Base-by-base conservation (phyloP, 2,329 filamentous ascomycete genomes). In the Neofusicoccum umdonicola region DNA sequence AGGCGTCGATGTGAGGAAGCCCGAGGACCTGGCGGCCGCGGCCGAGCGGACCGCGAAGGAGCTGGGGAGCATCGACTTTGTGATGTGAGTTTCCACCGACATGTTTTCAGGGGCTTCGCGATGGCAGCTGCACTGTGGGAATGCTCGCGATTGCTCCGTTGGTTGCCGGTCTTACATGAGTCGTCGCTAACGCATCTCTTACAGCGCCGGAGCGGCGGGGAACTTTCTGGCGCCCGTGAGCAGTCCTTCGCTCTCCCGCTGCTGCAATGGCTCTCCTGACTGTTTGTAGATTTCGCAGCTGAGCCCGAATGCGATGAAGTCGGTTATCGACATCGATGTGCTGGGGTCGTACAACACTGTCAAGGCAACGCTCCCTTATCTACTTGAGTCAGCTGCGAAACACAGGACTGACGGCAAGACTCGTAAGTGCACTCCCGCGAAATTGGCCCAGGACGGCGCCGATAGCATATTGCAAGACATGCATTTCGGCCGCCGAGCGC, bases 281-380 rank as follows among this genome's bases (percentile, higher is more conserved):
- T 8, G 13, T 12, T 19, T 35, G n/a, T 27, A 60, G 56, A 89
- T 98, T 66, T 85, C 89, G 45, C 89, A 89, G 67, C 85, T 98
- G 57, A 92, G 88, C 45, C 80, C 90, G 65, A 98, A 98, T 74
- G 95, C 92, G 3, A 96, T 99, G 87, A 96, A 93, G 78, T 84
- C 91, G 0, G 95, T 99, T 69, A 94, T 98, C 72, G 95, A 98
- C 67, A 99, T 99, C 73, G 95, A 98, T 75, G 90, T 97, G 2
- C 78, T 98, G 41, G 95, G 95, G 37, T 96, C 91, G 15, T 99
- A 91, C 81, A 96, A 98, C 81, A 97, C 93, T 2, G 84, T 97
- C 73, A 98, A 98, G 80, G 93, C 94, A 3, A 95, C 92, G 0
- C 81, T 97, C 39, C 92, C 92, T 0, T 85, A 96, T 72, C 85